These are phyloP conservation scores for Casuarina glauca DNA, from an alignment of 306 rosid genomes.

Conservation along the genomic window DNA sequence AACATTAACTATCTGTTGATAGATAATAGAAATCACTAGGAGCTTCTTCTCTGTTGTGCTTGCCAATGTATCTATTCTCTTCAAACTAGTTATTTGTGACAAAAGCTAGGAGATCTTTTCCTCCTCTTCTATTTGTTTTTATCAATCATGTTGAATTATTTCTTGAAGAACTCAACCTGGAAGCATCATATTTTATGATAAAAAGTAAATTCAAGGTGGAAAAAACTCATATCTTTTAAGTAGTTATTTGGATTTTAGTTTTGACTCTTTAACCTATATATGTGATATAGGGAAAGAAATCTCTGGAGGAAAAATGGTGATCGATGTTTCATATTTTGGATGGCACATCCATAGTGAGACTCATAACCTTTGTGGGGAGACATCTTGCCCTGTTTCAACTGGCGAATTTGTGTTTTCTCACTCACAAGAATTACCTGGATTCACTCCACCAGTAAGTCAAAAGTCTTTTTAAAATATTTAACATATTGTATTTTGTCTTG, in stretches of 20 bases:
- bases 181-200: neutral
- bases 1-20: neutral
- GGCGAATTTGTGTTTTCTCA: constrained; percentile 85
- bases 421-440: constrained; percentile 70
- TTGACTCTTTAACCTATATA: constrained; percentile 9
- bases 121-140: neutral
- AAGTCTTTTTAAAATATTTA: constrained; percentile 17
- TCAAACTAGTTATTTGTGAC: neutral
- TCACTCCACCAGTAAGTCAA: constrained; percentile 82
- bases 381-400: constrained; percentile 73
- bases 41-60: constrained; percentile 1
- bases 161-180: neutral
- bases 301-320: constrained; percentile 68
- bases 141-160: neutral
- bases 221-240: neutral
- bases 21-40: neutral
- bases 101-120: neutral
- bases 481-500: neutral
- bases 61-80: neutral
- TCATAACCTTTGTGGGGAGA: constrained; percentile 78
- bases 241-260: neutral
- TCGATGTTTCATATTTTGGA: constrained; percentile 81
- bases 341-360: constrained; percentile 75
- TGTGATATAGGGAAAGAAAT: constrained; percentile 51
- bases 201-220: neutral